A percentile compares a stretch with the other conserved stretches of the same genome.
Conservation (phyloP, 805 yeast species). For the Yamadazyma akitaensis region DNA sequence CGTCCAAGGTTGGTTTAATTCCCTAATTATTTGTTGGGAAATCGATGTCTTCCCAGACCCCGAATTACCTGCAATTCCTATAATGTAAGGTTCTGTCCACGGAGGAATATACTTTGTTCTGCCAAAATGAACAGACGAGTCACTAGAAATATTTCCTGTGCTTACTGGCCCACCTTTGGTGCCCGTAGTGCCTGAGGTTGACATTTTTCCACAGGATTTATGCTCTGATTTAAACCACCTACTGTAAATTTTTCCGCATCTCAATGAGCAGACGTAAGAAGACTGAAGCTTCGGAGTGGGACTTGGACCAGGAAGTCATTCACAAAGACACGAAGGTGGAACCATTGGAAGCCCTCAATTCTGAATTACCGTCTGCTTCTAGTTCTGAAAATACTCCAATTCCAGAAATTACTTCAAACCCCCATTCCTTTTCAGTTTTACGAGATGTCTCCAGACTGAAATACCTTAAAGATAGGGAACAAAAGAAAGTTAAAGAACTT, state of each 20-base stretch:
- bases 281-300: constrained; percentile 17
- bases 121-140: neutral
- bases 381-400: neutral
- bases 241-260: neutral
- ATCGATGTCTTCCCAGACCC: constrained; percentile 94
- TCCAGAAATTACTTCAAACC: neutral
- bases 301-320: neutral
- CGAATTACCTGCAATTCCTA: constrained; percentile 47
- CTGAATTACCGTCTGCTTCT: neutral
- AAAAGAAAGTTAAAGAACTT: constrained; percentile 17
- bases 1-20: constrained; percentile 89
- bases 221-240: neutral
- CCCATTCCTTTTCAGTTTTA: neutral
- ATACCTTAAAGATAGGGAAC: constrained; percentile 21
- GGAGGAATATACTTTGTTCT: constrained; percentile 34
- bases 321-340: neutral
- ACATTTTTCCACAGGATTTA: neutral
- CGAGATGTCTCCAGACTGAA: constrained; percentile 17
- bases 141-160: too few species aligned
- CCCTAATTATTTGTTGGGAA: constrained; percentile 75
- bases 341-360: neutral
- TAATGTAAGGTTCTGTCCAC: constrained; percentile 44
- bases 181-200: too few species aligned
- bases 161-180: too few species aligned
- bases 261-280: constrained; percentile 10